phyloP scores from a whole-genome alignment of 164 flowering plant genomes.

The Macadamia tetraphylla region DNA sequence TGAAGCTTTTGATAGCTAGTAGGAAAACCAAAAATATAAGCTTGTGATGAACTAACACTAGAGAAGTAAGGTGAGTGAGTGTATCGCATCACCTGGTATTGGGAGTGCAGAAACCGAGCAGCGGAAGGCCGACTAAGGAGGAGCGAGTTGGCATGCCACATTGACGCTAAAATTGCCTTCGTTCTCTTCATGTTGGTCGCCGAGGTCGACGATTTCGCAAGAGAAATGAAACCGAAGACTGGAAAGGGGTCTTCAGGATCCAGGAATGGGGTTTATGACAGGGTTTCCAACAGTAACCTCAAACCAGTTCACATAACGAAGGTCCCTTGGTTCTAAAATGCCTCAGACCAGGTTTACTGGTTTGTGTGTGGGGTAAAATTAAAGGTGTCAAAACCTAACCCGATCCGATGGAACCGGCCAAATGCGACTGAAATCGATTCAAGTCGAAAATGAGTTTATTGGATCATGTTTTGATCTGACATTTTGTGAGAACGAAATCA shows the following conservation, averaged over 20 bases:
- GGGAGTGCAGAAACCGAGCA: background rate
- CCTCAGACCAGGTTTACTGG: too few relatives aligned
- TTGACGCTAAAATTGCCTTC: slow-evolving; percentile 24
- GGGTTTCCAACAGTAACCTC: slow-evolving; percentile 4
- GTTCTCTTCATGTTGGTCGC: slow-evolving; percentile 47
- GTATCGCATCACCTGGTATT: slow-evolving; percentile 39
- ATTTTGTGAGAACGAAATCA: too few relatives aligned
- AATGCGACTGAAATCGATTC: too few relatives aligned
- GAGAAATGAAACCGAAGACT: background rate
- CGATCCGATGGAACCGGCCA: too few relatives aligned
- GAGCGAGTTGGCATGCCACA: slow-evolving; percentile 34
- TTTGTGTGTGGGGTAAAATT: too few relatives aligned
- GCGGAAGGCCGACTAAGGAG: slow-evolving; percentile 5
- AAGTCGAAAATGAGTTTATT: too few relatives aligned
- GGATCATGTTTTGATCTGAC: too few relatives aligned
- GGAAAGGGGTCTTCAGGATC: too few relatives aligned
- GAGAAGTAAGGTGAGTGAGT: slow-evolving; percentile 17
- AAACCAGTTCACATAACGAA: too few relatives aligned
- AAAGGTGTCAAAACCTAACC: too few relatives aligned
- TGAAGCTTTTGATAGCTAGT: slow-evolving; percentile 20
- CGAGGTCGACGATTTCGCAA: background rate
- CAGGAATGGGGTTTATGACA: slow-evolving; percentile 8
- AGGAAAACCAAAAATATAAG: slow-evolving; percentile 10
- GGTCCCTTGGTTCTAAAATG: too few relatives aligned
- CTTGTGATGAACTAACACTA: slow-evolving; percentile 8